Conservation (phyloP, 108 stramenopile genomes). For the Skeletonema grethae region DNA sequence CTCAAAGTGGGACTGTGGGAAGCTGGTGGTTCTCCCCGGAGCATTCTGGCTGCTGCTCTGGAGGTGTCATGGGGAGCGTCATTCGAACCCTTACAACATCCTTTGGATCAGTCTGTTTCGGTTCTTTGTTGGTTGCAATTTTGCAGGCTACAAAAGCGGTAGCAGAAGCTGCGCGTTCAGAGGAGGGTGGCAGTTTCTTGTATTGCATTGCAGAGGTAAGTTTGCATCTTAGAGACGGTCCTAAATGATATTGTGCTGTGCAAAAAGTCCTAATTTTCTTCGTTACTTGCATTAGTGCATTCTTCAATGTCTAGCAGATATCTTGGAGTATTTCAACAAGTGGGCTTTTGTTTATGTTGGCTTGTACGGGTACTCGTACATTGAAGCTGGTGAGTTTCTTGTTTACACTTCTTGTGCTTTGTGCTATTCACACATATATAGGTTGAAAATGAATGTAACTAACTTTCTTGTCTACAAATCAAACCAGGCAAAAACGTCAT, state of each 20-base stretch:
- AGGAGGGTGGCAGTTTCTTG: conserved; percentile 51
- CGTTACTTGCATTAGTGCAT: conserved; percentile 53
- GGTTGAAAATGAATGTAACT: too few relatives aligned
- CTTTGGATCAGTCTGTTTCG: conserved; percentile 80
- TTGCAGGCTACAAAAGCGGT: conserved; percentile 73
- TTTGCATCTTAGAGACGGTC: conserved; percentile 55
- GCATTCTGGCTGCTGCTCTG: conserved; percentile 63
- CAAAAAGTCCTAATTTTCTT: conserved; percentile 30
- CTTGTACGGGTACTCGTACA: conserved; percentile 80
- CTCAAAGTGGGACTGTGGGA: conserved; percentile 73
- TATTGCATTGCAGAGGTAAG: conserved; percentile 71
- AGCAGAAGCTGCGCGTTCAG: conserved; percentile 47
- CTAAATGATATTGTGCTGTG: conserved; percentile 7
- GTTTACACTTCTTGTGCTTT: too few relatives aligned
- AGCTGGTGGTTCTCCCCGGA: conserved; percentile 91
- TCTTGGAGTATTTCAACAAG: conserved; percentile 84
- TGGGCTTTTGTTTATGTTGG: conserved; percentile 93
- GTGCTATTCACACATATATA: too few relatives aligned
- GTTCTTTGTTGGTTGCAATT: conserved; percentile 74
- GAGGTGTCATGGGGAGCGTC: conserved; percentile 56
- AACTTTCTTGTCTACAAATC: too few relatives aligned
- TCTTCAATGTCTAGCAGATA: conserved; percentile 49
- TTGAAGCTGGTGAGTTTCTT: too few relatives aligned
- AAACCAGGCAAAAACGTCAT: conserved; percentile 84
- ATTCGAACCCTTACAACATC: conserved; percentile 67